phyloP scores from a whole-genome alignment of 352 stramenopile species.

The Thraustochytrium sp. region DNA sequence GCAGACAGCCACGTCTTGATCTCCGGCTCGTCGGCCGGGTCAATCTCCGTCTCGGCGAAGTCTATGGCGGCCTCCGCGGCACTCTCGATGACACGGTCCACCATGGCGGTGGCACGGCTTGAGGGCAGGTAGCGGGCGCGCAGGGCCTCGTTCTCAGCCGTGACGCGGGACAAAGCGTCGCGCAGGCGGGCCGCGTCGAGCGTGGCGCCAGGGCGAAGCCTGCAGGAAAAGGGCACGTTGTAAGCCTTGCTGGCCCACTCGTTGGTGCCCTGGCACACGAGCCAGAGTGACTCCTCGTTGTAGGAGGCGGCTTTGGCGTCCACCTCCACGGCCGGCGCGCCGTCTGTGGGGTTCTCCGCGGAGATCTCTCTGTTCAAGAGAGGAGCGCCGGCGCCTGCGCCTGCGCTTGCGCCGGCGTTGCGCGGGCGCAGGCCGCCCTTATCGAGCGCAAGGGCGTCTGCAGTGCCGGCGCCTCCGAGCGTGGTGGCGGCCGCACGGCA shows the following conservation, averaged over 20 bases:
- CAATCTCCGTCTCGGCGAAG: not conserved
- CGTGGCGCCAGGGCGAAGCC: not conserved
- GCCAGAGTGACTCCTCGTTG: conserved; percentile 40
- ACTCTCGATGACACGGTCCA: not conserved
- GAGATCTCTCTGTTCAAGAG: too few species aligned
- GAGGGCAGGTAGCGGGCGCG: not conserved
- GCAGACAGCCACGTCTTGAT: not conserved
- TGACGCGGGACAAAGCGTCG: not conserved
- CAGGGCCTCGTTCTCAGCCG: not conserved
- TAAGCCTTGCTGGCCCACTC: conserved; percentile 4
- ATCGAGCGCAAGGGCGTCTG: too few species aligned
- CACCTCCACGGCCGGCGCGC: not conserved
- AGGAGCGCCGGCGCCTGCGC: too few species aligned
- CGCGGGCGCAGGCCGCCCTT: too few species aligned
- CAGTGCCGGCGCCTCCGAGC: not conserved
- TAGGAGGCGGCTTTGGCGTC: not conserved
- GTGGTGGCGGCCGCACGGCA: not conserved
- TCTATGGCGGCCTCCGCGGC: not conserved
- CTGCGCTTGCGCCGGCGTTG: not conserved
- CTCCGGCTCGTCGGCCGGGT: not conserved
- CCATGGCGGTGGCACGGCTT: not conserved
- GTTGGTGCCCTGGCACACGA: not conserved
- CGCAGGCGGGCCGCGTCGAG: not conserved
- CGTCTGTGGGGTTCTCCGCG: too few species aligned
- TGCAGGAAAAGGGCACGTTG: conserved; percentile 35